phyloP scores from a whole-genome alignment of 2,329 filamentous ascomycete species.

The Claviceps sp. region DNA sequence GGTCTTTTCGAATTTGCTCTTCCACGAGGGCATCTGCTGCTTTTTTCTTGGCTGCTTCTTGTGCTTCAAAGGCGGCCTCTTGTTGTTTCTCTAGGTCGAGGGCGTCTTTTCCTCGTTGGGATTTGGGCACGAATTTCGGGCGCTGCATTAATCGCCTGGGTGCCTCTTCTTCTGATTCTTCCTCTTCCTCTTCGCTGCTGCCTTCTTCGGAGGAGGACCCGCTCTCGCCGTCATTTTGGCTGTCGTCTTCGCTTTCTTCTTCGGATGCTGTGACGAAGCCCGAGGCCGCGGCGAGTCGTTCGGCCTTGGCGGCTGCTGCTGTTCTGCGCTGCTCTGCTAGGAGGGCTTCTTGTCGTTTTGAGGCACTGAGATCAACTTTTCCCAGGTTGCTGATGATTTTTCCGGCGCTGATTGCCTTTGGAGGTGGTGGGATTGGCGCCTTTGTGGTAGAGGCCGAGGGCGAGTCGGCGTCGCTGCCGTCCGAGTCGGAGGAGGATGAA shows the following conservation, averaged over 20 bases:
- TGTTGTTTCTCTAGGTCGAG: conserved; percentile 19
- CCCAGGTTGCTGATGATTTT: conserved; percentile 40
- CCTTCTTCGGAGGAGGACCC: conserved; percentile 24
- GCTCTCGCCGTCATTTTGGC: conserved; percentile 4
- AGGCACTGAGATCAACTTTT: conserved; percentile 38
- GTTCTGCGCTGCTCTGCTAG: conserved; percentile 32
- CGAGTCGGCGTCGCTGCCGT: conserved; percentile 28
- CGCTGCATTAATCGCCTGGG: conserved; percentile 45
- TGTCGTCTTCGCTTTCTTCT: conserved; percentile 30
- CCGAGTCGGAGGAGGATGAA: conserved; percentile 41
- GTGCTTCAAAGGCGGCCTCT: conserved; percentile 26
- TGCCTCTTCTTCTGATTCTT: conserved; percentile 40
- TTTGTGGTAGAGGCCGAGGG: conserved; percentile 16
- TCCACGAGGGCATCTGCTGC: conserved; percentile 71
- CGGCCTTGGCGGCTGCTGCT: conserved; percentile 36
- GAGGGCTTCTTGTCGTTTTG: conserved; percentile 28
- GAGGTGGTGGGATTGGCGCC: conserved; percentile 33
- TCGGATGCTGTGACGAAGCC: conserved; percentile 47
- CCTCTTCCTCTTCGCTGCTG: conserved; percentile 28
- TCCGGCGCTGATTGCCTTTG: conserved; percentile 42
- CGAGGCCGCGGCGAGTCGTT: conserved; percentile 41
- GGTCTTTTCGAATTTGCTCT: conserved; percentile 73
- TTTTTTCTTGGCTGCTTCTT: conserved; percentile 51
- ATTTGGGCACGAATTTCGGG: conserved; percentile 51
- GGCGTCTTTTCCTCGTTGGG: conserved; percentile 29